Base-by-base conservation (phyloP, 441 rosid genomes). In the Jatropha multifida region DNA sequence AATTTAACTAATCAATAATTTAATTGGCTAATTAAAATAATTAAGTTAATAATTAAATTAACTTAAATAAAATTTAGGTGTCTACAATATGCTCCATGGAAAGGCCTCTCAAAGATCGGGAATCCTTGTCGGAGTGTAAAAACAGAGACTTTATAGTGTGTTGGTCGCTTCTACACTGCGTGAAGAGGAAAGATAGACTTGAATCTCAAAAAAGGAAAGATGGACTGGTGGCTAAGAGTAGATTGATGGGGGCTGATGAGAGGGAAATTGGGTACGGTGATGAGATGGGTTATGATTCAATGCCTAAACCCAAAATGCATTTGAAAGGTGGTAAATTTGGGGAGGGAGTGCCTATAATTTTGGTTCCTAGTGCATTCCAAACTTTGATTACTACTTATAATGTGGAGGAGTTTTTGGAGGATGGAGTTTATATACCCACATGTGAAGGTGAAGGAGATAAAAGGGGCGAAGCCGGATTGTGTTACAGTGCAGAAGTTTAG, bases 401-500 rank as follows among this genome's bases (percentile, higher is more conserved):
- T 81, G 99, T 93, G 63, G 93, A 95, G 79, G 98, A 93, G 82
- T 95, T 95, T 78, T 75, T 93, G 84, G 97, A 93, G 74, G 97
- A 95, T 84, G 98, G 98, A 23, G 84, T 93, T 68, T 95, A 71
- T 76, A 86, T 93, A 66, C 93, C 96, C 0, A 93, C 93, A 95
- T 85, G 94, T 87, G 63, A 95, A 93, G 85, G 97, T 87, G 7
- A 95, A 90, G 84, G 85, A 87, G 84, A 90, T 92, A 98, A 91
- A 86, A 77, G 96, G 99, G 58, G 71, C 83, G 7, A 92, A 88
- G 81, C 97, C 99, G 0, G 98, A 95, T 68, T 90, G 97, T 70
- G 94, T 92, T 48, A 95, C 97, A 0, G 99, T 93, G 69, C 97
- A 95, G 90, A 93, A 92, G 91, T 93, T 93, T 73, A 90, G 99